Evolutionary conservation across 1,139 yeast genomes (phyloP).

Genomic region (Pneumocystis oryctolagi): DNA sequence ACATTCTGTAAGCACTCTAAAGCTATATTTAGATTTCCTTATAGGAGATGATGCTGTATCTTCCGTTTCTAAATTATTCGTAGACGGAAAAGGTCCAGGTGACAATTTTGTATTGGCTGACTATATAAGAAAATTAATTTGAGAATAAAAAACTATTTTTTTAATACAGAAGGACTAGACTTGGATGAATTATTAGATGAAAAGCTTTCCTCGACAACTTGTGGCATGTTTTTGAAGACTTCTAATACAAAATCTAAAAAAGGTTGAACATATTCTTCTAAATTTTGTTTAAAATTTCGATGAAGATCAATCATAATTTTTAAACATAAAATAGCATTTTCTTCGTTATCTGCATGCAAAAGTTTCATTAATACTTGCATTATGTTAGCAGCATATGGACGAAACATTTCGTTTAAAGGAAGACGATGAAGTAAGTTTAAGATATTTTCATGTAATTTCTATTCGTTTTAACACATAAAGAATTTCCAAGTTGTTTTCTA

Average conservation of each 20-base stretch:
- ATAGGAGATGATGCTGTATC: conserved; percentile 30
- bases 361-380: conserved; percentile 47
- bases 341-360: conserved; percentile 73
- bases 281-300: conserved; percentile 58
- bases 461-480: neutral
- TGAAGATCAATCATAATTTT: conserved; percentile 79
- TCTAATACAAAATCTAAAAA: conserved; percentile 64
- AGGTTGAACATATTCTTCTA: conserved; percentile 60
- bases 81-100: conserved; percentile 32
- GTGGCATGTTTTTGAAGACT: conserved; percentile 68
- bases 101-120: conserved; percentile 23
- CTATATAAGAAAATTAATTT: conserved; percentile 1
- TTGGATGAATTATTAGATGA: conserved; percentile 18
- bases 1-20: conserved; percentile 87
- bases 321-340: conserved; percentile 84
- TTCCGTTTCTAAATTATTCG: conserved; percentile 22
- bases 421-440: conserved; percentile 71
- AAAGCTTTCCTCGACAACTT: conserved; percentile 55
- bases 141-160: neutral
- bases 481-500: neutral
- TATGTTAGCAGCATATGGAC: conserved; percentile 51
- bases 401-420: conserved; percentile 69
- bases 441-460: conserved; percentile 51
- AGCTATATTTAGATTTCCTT: conserved; percentile 56
- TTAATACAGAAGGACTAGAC: neutral